phyloP scores from a whole-genome alignment of 768 basidiomycete genomes.

The Russula dissimulans region DNA sequence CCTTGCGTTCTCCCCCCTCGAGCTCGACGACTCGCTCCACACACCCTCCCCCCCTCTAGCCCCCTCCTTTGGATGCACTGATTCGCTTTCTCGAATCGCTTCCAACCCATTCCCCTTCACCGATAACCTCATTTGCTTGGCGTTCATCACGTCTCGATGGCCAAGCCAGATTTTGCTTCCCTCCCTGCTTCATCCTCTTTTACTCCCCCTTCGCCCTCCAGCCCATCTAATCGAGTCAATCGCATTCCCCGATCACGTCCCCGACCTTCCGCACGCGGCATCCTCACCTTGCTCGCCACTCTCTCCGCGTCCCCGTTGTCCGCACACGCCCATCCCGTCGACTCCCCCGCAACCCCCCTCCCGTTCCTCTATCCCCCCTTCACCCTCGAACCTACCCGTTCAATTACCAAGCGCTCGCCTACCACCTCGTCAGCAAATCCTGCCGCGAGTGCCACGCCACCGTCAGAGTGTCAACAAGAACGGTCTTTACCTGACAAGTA shows the following conservation, averaged over 20 bases:
- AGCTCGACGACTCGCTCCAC: neutral
- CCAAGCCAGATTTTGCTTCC: constrained; percentile 22
- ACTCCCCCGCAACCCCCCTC: neutral
- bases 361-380: constrained; percentile 27
- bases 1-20: neutral
- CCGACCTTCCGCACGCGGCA: neutral
- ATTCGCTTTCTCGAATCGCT: neutral
- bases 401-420: neutral
- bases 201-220: neutral
- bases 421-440: neutral
- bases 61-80: neutral
- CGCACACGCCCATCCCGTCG: constrained; percentile 2
- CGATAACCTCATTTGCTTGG: constrained; percentile 1
- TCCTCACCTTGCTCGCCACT: constrained; percentile 9
- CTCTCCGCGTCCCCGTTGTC: neutral
- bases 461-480: neutral
- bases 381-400: constrained; percentile 18
- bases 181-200: neutral
- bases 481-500: constrained; percentile 20
- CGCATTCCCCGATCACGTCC: neutral
- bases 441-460: neutral
- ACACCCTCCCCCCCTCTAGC: neutral
- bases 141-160: constrained; percentile 18
- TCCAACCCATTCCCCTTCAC: neutral
- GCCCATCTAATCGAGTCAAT: neutral